Base-by-base conservation (phyloP, 2,329 filamentous ascomycete genomes). In the Ophiognomonia clavigignenti-juglandacearum region DNA sequence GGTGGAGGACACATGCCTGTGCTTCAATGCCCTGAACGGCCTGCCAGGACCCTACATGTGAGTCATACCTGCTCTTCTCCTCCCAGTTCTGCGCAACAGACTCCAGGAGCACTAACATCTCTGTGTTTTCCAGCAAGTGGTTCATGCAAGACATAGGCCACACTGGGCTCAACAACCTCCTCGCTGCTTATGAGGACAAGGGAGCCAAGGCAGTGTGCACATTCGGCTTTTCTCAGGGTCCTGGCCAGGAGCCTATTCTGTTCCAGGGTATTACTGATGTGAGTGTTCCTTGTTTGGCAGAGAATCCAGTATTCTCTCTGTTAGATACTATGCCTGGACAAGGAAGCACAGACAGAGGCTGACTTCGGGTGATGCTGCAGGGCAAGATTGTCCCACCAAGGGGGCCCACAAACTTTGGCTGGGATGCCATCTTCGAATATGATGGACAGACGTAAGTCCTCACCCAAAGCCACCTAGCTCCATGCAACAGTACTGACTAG, bases 41-140 rank as follows among this genome's bases (percentile, higher is more conserved):
- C 76, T 98, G 24, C 93, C 93, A 2, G 93, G 93, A 2, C 89
- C 92, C 34, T 98, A 98, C 65, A 95, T 98, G 92, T 95, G 75
- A 57, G 80, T n/a, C n/a, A n/a, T n/a, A n/a, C n/a, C n/a, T n/a
- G n/a, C n/a, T n/a, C n/a, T n/a, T n/a, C n/a, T n/a, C n/a, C n/a
- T n/a, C n/a, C n/a, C n/a, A n/a, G n/a, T n/a, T n/a, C n/a, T n/a
- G n/a, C n/a, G n/a, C n/a, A n/a, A n/a, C n/a, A n/a, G n/a, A n/a
- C n/a, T n/a, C n/a, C n/a, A n/a, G n/a, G n/a, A n/a, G n/a, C n/a
- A n/a, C n/a, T n/a, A n/a, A n/a, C n/a, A n/a, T n/a, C n/a, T n/a
- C n/a, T n/a, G n/a, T n/a, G n/a, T n/a, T n/a, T n/a, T n/a, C n/a
- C 43, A 96, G 91, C 57, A 98, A 98, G 75, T 95, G 89, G 82